Evolutionary conservation across 495 filamentous ascomycete species (phyloP).

Genomic region (Paragyromitra xinjiangensis): DNA sequence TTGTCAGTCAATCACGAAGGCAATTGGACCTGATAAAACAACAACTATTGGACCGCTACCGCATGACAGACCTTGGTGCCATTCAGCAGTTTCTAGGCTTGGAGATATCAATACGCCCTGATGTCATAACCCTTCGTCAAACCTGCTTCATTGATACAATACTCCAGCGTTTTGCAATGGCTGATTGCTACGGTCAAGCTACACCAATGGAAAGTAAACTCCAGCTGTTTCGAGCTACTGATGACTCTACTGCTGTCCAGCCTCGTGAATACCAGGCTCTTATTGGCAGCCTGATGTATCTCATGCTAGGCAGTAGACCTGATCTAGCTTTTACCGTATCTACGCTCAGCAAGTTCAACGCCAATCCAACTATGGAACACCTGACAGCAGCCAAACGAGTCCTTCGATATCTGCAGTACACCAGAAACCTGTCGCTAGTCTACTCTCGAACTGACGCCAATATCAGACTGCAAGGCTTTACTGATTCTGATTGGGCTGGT

Average conservation of each 20-base stretch:
- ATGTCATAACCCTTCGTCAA: constrained; percentile 14
- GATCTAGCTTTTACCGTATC: constrained; percentile 50
- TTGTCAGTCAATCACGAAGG: neutral
- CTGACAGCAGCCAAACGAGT: constrained; percentile 29
- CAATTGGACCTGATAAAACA: neutral
- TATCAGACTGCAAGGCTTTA: neutral
- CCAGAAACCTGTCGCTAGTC: neutral
- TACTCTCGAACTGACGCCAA: neutral
- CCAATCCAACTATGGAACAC: constrained; percentile 4
- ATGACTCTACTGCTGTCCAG: neutral
- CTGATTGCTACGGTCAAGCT: constrained; percentile 1
- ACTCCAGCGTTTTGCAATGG: neutral
- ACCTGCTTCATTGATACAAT: constrained; percentile 12
- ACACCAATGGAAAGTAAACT: constrained; percentile 6
- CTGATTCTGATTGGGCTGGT: constrained; percentile 38
- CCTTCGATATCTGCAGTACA: constrained; percentile 45
- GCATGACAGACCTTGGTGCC: constrained; percentile 2
- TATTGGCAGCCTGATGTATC: constrained; percentile 55
- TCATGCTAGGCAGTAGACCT: constrained; percentile 49
- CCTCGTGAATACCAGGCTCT: constrained; percentile 36
- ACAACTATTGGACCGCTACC: neutral
- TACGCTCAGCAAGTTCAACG: constrained; percentile 16
- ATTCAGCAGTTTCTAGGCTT: constrained; percentile 6
- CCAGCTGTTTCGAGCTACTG: constrained; percentile 8
- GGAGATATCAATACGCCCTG: neutral